phyloP scores from a whole-genome alignment of 805 yeast species.

The Wickerhamomyces kurtzmanii region DNA sequence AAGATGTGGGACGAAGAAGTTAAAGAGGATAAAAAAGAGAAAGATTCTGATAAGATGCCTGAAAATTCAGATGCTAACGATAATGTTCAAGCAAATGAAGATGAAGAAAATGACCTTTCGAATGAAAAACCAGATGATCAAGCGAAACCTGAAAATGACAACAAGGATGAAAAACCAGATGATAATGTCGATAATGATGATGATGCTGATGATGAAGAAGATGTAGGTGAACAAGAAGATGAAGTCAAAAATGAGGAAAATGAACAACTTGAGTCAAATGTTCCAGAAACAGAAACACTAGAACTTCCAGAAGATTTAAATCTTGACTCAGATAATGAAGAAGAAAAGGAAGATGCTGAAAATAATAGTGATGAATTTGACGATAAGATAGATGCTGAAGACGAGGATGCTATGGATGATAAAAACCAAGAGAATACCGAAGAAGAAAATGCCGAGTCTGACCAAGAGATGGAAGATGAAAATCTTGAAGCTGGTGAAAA shows the following conservation, averaged over 20 bases:
- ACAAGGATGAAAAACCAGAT: constrained; percentile 29
- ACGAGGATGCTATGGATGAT: constrained; percentile 22
- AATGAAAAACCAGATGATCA: constrained; percentile 23
- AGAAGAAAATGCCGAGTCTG: constrained; percentile 15
- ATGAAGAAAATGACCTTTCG: constrained; percentile 22
- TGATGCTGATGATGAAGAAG: constrained; percentile 53
- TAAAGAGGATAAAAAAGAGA: constrained; percentile 66
- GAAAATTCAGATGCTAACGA: constrained; percentile 41
- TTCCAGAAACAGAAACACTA: constrained; percentile 77
- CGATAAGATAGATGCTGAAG: constrained; percentile 22
- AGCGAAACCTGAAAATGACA: constrained; percentile 23
- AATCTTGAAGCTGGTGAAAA: constrained; percentile 25
- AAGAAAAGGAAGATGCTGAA: constrained; percentile 34
- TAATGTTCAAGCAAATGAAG: constrained; percentile 27
- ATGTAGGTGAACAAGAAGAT: constrained; percentile 77
- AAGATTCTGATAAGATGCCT: constrained; percentile 66
- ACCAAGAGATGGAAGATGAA: constrained; percentile 16
- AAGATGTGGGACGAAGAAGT: constrained; percentile 98
- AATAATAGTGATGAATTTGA: constrained; percentile 23
- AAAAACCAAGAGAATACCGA: constrained; percentile 16
- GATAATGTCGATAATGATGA: constrained; percentile 43
- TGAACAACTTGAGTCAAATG: constrained; percentile 61
- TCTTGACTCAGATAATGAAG: constrained; percentile 71
- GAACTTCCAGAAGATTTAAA: constrained; percentile 91
- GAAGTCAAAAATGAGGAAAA: constrained; percentile 60